A percentile compares a stretch with the other conserved stretches of the same genome.
phyloP scores from a whole-genome alignment of 2,329 filamentous ascomycete genomes.

The Fusarium sp. region DNA sequence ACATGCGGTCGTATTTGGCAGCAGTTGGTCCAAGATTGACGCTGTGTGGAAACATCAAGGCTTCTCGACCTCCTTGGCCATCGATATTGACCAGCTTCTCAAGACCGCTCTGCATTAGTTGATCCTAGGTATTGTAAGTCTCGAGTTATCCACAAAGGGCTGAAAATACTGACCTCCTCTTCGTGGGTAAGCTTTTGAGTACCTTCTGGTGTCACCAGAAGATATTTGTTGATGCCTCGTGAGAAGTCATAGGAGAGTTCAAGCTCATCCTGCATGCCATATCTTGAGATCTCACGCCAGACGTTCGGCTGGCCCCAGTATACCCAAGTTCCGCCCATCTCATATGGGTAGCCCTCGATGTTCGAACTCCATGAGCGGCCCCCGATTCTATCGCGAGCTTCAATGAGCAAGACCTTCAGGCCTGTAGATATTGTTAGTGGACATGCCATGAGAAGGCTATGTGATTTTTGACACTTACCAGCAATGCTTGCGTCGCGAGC shows the following conservation, averaged over 20 bases:
- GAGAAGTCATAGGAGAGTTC: conserved; percentile 55
- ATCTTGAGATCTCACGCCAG: conserved; percentile 59
- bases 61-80: conserved; percentile 48
- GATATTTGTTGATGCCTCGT: conserved; percentile 55
- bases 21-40: conserved; percentile 48
- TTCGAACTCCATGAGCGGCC: conserved; percentile 60
- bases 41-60: conserved; percentile 56
- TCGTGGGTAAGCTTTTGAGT: conserved; percentile 54
- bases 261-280: conserved; percentile 55
- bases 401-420: conserved; percentile 55
- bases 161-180: conserved; percentile 48
- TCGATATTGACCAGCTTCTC: conserved; percentile 60
- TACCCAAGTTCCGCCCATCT: conserved; percentile 63
- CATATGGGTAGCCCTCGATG: conserved; percentile 56
- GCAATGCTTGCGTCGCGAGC: conserved; percentile 43
- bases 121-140: conserved; percentile 23
- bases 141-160: fast-evolving
- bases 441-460: fast-evolving
- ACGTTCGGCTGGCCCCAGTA: conserved; percentile 57
- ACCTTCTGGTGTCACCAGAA: conserved; percentile 48
- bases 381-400: conserved; percentile 60
- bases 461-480: conserved; percentile 16
- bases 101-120: conserved; percentile 48
- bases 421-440: conserved; percentile 27
- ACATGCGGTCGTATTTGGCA: conserved; percentile 53